Evolutionary conservation across 306 rosid species (phyloP), one percentile per base, ranked within the genome.

Genomic region (Biancaea sappan): DNA sequence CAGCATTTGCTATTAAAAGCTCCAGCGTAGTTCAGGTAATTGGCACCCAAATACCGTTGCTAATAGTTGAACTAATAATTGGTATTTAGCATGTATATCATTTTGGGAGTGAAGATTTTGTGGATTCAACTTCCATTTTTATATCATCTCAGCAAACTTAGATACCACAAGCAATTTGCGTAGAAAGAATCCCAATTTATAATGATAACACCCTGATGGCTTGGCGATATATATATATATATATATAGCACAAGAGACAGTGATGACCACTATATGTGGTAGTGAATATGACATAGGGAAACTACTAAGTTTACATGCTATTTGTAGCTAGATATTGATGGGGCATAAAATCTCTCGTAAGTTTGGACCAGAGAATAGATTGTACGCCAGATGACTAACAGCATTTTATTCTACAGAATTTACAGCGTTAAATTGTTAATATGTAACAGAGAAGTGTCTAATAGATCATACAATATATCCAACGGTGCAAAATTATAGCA

Each of bases 401-500:
- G 6, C 46, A 11, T 43, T 66, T n/a, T 43, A 3, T 9, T 50
- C 79, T 77, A 47, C 19, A 57, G 35, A 73, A 24, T 71, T 46
- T n/a, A 71, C n/a, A 25, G 63, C 26, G 52, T 10, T 65, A 28
- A 25, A 62, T 51, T 60, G 34, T 57, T 24, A 32, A 43, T 10
- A 51, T 68, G 44, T 24, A 15, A 72, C 60, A 35, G 53, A 62
- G 58, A 64, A 59, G 57, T 11, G 52, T 31, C 67, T 48, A 21
- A 37, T 31, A 47, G 44, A 61, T 60, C 72, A 79, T 21, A 48
- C n/a, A 69, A 69, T 62, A 57, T 22, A 62, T 24, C 11, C 18
- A 4, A 15, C 12, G 58, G 38, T 37, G 15, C 37, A 57, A 34
- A 76, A 58, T 50, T 59, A 57, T 29, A 29, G n/a, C n/a, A n/a